Percentiles rank a stretch among this genome's conserved stretches.
Evolutionary conservation across 179 eudicot genomes (phyloP).

Genomic region (Silene vulgaris): DNA sequence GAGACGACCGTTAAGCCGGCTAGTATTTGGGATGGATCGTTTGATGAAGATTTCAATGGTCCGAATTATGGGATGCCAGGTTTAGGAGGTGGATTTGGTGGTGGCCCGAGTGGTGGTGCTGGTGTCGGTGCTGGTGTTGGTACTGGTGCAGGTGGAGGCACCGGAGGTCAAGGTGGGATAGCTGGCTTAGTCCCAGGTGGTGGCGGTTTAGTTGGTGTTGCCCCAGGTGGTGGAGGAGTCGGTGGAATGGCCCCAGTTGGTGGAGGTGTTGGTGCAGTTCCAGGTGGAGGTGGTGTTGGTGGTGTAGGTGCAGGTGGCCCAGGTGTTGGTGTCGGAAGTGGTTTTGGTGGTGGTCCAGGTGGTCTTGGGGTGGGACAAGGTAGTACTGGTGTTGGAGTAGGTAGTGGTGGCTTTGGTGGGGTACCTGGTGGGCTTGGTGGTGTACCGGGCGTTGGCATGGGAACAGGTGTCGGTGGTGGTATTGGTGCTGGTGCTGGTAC

Average conservation of each 20-base stretch:
- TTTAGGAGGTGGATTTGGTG: conserved; percentile 9
- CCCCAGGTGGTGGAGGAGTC: conserved; percentile 8
- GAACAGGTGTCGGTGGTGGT: conserved; percentile 6
- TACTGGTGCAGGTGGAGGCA: conserved; percentile 6
- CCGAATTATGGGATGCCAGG: neutral
- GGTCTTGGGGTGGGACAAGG: conserved; percentile 21
- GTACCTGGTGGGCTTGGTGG: conserved; percentile 2
- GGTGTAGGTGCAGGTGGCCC: conserved; percentile 13
- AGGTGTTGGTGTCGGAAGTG: conserved; percentile 10
- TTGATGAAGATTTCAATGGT: neutral
- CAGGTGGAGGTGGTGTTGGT: neutral
- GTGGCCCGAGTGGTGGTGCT: neutral
- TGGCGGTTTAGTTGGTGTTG: conserved; percentile 19
- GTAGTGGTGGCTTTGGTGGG: conserved; percentile 13
- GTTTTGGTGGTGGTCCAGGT: conserved; percentile 14
- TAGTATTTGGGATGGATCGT: neutral
- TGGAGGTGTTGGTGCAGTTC: neutral
- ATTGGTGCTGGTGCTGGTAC: conserved; percentile 14
- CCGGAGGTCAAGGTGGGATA: neutral
- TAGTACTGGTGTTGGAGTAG: conserved; percentile 13
- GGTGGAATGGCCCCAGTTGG: conserved; percentile 15
- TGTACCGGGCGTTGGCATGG: neutral
- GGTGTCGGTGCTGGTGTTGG: neutral
- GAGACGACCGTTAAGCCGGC: conserved; percentile 11
- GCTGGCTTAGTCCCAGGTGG: conserved; percentile 17